Evolutionary conservation across 2,329 filamentous ascomycete genomes (phyloP).

Genomic region (Trichoderma sp.): DNA sequence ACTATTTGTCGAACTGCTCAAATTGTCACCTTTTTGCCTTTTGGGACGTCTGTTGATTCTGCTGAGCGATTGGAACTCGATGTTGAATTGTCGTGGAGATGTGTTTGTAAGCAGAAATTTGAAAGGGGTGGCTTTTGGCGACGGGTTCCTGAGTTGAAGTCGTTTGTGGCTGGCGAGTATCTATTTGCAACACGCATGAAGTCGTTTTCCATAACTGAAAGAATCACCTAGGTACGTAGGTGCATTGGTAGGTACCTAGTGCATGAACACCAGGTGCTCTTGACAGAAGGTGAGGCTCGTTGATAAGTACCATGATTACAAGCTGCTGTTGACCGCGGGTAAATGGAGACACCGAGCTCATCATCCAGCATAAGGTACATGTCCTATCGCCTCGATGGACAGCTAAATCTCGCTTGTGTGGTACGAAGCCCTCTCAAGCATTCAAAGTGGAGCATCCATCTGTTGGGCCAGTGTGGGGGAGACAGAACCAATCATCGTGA

Average conservation of each 20-base stretch:
- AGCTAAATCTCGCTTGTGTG: slow-evolving; percentile 20
- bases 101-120: background rate
- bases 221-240: no score
- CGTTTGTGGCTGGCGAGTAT: background rate
- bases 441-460: slow-evolving; percentile 7
- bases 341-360: background rate
- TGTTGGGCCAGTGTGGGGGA: slow-evolving; percentile 25
- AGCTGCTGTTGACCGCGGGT: no score
- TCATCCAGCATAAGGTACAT: background rate
- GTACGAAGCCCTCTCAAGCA: slow-evolving; percentile 16
- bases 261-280: no score
- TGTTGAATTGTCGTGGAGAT: background rate
- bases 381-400: background rate
- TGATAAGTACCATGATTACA: background rate
- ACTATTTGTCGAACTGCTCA: slow-evolving; percentile 26
- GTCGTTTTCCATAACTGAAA: background rate
- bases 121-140: background rate
- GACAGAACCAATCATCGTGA: background rate
- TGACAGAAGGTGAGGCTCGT: background rate
- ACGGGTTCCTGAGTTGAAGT: background rate
- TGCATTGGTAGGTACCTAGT: no score
- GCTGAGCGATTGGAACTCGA: background rate
- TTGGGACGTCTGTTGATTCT: background rate
- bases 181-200: background rate
- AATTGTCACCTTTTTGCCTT: slow-evolving; percentile 12